phyloP scores from a whole-genome alignment of 345 rosid species.

The Ricinus communis region DNA sequence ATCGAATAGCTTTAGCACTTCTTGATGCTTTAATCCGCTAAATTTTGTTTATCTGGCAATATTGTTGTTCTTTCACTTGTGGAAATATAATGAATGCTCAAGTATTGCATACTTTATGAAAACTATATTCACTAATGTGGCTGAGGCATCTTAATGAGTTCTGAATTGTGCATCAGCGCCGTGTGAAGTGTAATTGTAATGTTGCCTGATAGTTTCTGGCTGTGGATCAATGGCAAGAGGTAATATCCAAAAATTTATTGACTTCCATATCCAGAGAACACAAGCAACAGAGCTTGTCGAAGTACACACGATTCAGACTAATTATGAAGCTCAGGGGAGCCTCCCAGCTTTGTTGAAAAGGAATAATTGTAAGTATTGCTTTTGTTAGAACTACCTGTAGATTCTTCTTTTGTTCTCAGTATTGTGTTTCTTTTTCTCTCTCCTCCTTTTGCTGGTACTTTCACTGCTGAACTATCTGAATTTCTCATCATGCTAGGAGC shows the following conservation, averaged over 20 bases:
- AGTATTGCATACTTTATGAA: not conserved
- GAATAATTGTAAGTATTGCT: not conserved
- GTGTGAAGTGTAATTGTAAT: not conserved
- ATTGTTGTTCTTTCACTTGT: not conserved
- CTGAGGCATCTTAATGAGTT: not conserved
- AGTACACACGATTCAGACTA: not conserved
- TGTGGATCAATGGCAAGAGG: not conserved
- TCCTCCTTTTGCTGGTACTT: not conserved
- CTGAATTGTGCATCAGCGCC: not conserved
- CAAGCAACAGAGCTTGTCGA: not conserved
- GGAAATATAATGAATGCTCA: slow-evolving; percentile 11
- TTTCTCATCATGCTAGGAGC: not conserved
- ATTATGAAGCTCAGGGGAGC: not conserved
- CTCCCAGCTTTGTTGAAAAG: not conserved
- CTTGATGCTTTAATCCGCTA: not conserved
- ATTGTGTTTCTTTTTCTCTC: not conserved
- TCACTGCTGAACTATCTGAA: slow-evolving; percentile 7
- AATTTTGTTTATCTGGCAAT: slow-evolving; percentile 1
- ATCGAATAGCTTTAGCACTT: not conserved
- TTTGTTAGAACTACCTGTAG: not conserved
- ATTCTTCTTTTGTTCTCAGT: not conserved
- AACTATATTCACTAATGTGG: not conserved
- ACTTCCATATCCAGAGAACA: slow-evolving; percentile 4
- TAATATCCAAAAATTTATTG: not conserved
- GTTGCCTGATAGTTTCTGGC: slow-evolving; percentile 2